Evolutionary conservation across 768 basidiomycete genomes (phyloP), one percentile per base, ranked within the genome.

Genomic region (Podaxis mareebaensis): DNA sequence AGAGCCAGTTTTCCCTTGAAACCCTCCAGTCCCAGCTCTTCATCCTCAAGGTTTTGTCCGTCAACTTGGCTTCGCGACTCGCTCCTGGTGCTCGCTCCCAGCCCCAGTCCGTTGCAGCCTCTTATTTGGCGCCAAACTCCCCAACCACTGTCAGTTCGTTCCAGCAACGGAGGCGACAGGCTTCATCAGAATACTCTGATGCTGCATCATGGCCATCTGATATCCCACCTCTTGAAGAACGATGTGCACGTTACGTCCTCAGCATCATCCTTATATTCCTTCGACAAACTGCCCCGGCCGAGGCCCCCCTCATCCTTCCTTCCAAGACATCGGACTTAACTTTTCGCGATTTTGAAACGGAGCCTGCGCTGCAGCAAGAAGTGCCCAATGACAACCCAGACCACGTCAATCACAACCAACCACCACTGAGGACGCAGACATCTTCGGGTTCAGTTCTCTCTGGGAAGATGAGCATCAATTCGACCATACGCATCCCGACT

Each of bases 1-100:
- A 79, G 26, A 85, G 84, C 1, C 77, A 79, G 59, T 76, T 83
- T 61, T 78, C 87, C 2, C 79, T 92, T 17, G 90, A 93, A 61
- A 83, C 89, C 48, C 81, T 95, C 3, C 93, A 96, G 70, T 95
- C 94, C 0, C 92, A 95, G 72, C 79, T 96, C 1, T 93, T 92
- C 68, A 76, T 96, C 42, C 81, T 95, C 69, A 93, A 95, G 75
- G 87, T 95, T 24, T 75, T 96, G 12, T 83, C 89, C 0, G 80
- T 90, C 49, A 85, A 88, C 53, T 86, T 96, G 83, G 85, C 91
- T 4, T 87, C 90, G 15, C 86, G 91, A 36, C 94, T 91, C 90
- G 80, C 77, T 39, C 74, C 78, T n/a, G 76, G 78, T 55, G 71
- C 79, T 4, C 76, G 80, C 13, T 73, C 82, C 6, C 72, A 71